Evolutionary conservation across 768 basidiomycete genomes (phyloP).

Genomic region (Leccinum fibrillosum): DNA sequence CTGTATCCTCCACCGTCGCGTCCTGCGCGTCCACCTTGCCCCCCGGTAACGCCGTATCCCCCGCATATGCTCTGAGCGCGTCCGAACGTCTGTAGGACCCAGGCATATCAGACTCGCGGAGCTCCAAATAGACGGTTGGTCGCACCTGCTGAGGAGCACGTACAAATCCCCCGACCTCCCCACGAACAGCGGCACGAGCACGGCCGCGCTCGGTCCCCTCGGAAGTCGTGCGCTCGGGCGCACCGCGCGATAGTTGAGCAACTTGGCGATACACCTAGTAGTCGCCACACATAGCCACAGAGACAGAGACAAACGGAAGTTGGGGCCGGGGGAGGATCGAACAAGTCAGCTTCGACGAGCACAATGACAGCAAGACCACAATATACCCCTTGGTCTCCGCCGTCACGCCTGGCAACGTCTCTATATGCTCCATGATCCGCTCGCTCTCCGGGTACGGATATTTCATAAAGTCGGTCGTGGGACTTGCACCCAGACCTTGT

Average conservation of each 20-base stretch:
- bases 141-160: slow-evolving; percentile 79
- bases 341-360: not conserved
- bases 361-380: not conserved
- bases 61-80: slow-evolving; percentile 71
- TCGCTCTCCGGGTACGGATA: slow-evolving; percentile 17
- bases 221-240: slow-evolving; percentile 43
- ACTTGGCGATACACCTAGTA: slow-evolving; percentile 24
- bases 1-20: slow-evolving; percentile 70
- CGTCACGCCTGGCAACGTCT: slow-evolving; percentile 7
- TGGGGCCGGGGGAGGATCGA: not conserved
- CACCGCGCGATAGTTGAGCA: slow-evolving; percentile 25
- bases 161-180: slow-evolving; percentile 82
- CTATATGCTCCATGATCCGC: slow-evolving; percentile 7
- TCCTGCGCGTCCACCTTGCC: slow-evolving; percentile 76
- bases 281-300: not conserved
- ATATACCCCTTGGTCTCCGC: slow-evolving; percentile 25
- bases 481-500: not conserved
- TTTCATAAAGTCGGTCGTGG: slow-evolving; percentile 10
- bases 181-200: slow-evolving; percentile 81
- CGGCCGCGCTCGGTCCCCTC: slow-evolving; percentile 62
- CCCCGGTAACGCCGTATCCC: slow-evolving; percentile 86
- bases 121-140: slow-evolving; percentile 5
- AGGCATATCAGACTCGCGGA: not conserved
- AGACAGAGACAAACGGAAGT: not conserved
- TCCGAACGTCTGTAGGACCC: slow-evolving; percentile 58